Conservation (phyloP, 2,329 filamentous ascomycete species). For the Aspergillus sojae region DNA sequence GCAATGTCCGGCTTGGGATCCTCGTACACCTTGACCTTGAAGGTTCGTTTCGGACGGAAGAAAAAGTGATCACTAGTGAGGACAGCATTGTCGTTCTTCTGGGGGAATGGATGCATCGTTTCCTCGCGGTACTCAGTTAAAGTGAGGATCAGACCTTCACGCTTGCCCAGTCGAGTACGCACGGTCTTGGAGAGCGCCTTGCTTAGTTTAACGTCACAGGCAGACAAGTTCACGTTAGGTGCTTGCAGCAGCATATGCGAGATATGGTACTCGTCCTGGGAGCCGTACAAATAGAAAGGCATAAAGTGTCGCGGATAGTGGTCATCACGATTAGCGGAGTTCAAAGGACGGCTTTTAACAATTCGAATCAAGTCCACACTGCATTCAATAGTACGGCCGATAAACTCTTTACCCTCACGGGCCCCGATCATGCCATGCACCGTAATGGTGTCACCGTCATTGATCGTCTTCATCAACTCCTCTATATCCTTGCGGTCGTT, state of each 20-base stretch:
- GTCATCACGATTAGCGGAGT: slow-evolving; percentile 36
- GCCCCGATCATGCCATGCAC: too few relatives aligned
- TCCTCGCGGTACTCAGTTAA: slow-evolving; percentile 38
- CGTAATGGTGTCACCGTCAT: too few relatives aligned
- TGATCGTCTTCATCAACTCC: background rate
- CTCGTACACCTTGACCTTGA: slow-evolving; percentile 34
- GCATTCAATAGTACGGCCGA: too few relatives aligned
- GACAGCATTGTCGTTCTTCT: slow-evolving; percentile 16
- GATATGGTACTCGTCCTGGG: slow-evolving; percentile 39
- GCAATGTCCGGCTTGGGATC: slow-evolving; percentile 20
- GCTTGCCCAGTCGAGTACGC: background rate
- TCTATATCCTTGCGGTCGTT: background rate
- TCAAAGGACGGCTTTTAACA: slow-evolving; percentile 37
- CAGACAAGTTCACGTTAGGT: slow-evolving; percentile 45
- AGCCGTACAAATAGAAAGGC: slow-evolving; percentile 53
- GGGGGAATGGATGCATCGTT: slow-evolving; percentile 44
- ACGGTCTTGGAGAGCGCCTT: slow-evolving; percentile 6
- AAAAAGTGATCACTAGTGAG: slow-evolving; percentile 27
- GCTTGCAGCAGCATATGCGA: slow-evolving; percentile 48
- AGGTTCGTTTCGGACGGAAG: slow-evolving; percentile 32
- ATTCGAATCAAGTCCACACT: slow-evolving; percentile 24
- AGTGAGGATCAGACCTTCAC: slow-evolving; percentile 31
- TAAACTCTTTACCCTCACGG: too few relatives aligned
- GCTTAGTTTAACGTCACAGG: slow-evolving; percentile 16
- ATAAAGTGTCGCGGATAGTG: slow-evolving; percentile 42